Conservation (phyloP, 495 filamentous ascomycete genomes). For the Lepidopterella palustris region DNA sequence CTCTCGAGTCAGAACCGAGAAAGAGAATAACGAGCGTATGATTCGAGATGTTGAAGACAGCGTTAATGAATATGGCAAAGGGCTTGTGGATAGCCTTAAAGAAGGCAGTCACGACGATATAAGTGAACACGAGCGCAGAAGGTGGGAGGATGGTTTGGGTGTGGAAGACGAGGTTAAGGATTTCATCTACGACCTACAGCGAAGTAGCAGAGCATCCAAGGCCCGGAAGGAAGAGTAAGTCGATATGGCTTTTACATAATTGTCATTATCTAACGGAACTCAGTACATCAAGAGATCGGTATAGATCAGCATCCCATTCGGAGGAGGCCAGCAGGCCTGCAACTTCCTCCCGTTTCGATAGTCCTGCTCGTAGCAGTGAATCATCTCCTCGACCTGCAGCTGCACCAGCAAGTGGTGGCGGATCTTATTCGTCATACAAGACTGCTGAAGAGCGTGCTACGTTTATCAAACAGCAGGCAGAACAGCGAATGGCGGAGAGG, state of each 20-base stretch:
- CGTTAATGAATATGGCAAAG: constrained; percentile 77
- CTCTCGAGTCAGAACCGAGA: constrained; percentile 68
- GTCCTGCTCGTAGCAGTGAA: constrained; percentile 39
- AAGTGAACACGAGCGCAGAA: constrained; percentile 80
- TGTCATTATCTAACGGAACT: background rate
- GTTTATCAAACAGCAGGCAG: constrained; percentile 93
- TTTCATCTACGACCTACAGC: constrained; percentile 93
- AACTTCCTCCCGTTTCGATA: constrained; percentile 31
- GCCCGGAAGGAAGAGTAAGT: constrained; percentile 68
- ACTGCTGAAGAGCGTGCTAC: constrained; percentile 90
- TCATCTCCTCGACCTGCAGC: constrained; percentile 31
- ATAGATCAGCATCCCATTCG: constrained; percentile 13
- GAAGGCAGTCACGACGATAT: constrained; percentile 63
- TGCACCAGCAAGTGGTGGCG: constrained; percentile 41
- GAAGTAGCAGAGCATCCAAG: constrained; percentile 67
- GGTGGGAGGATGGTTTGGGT: constrained; percentile 95
- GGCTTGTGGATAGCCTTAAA: constrained; percentile 80
- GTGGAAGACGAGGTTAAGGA: constrained; percentile 95
- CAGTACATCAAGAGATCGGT: constrained; percentile 15
- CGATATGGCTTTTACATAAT: background rate
- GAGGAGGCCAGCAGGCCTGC: constrained; percentile 15
- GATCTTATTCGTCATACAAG: constrained; percentile 71
- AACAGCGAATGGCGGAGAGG: constrained; percentile 95
- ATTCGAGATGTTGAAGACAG: constrained; percentile 95
- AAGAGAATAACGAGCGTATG: constrained; percentile 93